phyloP scores from a whole-genome alignment of 257 asterid genomes.

The Penstemon barbatus region DNA sequence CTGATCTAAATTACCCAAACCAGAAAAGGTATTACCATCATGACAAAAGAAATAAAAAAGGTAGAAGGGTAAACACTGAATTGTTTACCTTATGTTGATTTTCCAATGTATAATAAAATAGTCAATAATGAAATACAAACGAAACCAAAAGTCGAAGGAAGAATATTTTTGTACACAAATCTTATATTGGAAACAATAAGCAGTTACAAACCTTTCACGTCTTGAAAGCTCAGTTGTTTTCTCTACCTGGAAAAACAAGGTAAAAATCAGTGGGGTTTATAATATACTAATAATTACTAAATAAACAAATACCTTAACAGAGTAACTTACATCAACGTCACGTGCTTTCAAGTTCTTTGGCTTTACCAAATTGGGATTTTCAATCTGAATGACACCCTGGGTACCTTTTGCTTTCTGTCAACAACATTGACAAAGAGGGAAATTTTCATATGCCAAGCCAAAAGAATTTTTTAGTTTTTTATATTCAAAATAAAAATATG shows the following conservation, averaged over 20 bases:
- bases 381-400: conserved; percentile 74
- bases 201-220: conserved; percentile 71
- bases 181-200: not conserved
- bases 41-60: not conserved
- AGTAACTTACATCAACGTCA: conserved; percentile 68
- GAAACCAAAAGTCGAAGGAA: not conserved
- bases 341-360: conserved; percentile 84
- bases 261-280: conserved; percentile 16
- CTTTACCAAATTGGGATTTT: conserved; percentile 79
- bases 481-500: not conserved
- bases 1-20: not conserved
- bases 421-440: conserved; percentile 18
- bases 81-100: not conserved
- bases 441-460: conserved; percentile 7
- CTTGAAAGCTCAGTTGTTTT: conserved; percentile 92
- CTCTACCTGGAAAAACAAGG: conserved; percentile 55
- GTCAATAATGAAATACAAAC: not conserved
- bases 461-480: not conserved
- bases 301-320: not conserved
- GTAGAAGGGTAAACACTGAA: not conserved
- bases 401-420: conserved; percentile 81
- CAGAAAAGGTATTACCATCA: not conserved
- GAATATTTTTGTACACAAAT: not conserved
- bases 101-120: not conserved
- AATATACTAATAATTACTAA: not conserved